A percentile compares a stretch with the other conserved stretches of the same genome.
These are phyloP conservation scores for Torrubiella hemipterigena DNA, from an alignment of 2,329 filamentous ascomycete species.

Conservation along the genomic window DNA sequence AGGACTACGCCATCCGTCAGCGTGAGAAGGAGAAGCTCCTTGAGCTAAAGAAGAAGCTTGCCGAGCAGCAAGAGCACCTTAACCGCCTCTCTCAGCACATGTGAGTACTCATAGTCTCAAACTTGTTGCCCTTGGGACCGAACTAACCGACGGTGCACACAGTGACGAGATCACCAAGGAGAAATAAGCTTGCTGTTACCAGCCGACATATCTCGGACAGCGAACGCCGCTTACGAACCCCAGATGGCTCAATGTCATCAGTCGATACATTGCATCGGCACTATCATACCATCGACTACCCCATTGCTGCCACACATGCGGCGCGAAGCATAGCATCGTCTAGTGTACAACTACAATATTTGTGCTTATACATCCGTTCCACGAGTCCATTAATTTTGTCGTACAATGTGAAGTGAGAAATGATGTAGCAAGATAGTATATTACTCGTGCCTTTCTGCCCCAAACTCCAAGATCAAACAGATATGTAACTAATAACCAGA, in stretches of 20 bases:
- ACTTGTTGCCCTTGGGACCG: not conserved
- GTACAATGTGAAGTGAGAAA: no score
- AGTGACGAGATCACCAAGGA: constrained; percentile 70
- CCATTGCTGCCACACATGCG: no score
- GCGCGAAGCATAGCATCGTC: no score
- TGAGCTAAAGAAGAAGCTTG: constrained; percentile 60
- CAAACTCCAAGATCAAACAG: no score
- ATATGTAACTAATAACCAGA: constrained; percentile 7
- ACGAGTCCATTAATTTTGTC: no score
- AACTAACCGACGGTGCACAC: constrained; percentile 4
- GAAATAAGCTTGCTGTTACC: constrained; percentile 12
- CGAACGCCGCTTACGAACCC: no score
- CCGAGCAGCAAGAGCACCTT: constrained; percentile 70
- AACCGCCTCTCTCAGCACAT: constrained; percentile 79
- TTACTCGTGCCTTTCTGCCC: no score
- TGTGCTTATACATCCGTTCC: constrained; percentile 1
- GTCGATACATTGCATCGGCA: no score
- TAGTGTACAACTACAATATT: constrained; percentile 27
- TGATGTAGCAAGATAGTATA: no score
- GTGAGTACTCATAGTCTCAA: constrained; percentile 34
- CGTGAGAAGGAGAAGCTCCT: constrained; percentile 86
- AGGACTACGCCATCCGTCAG: constrained; percentile 74
- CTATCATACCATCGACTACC: no score
- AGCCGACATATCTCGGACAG: no score
- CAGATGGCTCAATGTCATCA: no score